These are phyloP conservation scores for Platanthera zijinensis DNA, from an alignment of 106 monocot genomes.

Conservation along the genomic window DNA sequence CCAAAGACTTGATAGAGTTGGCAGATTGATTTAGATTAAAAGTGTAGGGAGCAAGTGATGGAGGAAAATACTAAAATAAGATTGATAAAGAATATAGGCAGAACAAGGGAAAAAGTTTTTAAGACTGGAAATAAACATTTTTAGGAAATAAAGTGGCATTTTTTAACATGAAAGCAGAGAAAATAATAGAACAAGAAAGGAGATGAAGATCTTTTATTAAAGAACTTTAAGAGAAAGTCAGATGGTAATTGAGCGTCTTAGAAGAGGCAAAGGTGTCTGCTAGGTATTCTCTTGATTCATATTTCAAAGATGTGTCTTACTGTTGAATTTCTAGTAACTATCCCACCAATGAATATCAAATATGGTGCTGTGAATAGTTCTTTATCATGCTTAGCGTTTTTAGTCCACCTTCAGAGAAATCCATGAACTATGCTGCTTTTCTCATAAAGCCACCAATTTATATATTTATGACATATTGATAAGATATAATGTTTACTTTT, in stretches of 20 bases:
- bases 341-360: not conserved
- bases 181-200: not conserved
- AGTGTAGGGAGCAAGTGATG: not conserved
- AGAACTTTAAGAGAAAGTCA: not conserved
- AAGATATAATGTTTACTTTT: not conserved
- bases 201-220: not conserved
- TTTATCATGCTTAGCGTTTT: not conserved
- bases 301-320: not conserved
- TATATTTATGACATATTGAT: not conserved
- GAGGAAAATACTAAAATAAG: not conserved
- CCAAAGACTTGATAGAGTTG: not conserved
- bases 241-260: not conserved
- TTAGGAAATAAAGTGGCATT: not conserved
- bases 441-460: not conserved
- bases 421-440: not conserved
- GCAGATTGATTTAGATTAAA: not conserved
- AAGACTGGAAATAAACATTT: not conserved
- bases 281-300: not conserved
- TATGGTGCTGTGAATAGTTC: not conserved
- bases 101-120: not conserved
- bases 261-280: not conserved
- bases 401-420: not conserved
- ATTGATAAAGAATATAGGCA: not conserved
- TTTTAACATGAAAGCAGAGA: not conserved
- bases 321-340: not conserved